A percentile compares a stretch with the other conserved stretches of the same genome.
These are phyloP conservation scores for Chlorella sp. DNA, from an alignment of 139 green algal species.

Conservation along the genomic window DNA sequence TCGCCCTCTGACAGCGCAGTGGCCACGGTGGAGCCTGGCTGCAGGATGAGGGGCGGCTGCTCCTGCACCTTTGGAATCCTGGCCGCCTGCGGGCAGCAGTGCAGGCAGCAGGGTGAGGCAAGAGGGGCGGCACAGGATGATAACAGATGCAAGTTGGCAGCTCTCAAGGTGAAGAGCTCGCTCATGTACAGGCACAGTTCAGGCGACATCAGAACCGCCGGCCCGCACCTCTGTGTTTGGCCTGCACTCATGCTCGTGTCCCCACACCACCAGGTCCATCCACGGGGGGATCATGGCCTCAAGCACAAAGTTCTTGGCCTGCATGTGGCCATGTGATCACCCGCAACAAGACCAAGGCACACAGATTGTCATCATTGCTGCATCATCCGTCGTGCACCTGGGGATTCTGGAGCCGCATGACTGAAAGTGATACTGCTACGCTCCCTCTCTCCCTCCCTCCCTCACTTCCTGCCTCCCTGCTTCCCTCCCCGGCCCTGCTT, in stretches of 20 bases:
- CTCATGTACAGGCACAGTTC: too few species aligned
- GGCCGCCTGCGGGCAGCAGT: too few species aligned
- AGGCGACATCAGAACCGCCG: not conserved
- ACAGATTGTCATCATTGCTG: too few species aligned
- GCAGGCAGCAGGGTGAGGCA: not conserved
- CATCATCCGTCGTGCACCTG: too few species aligned
- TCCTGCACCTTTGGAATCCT: too few species aligned
- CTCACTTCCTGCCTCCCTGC: not conserved
- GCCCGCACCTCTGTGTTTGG: conserved; percentile 49
- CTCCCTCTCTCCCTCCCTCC: not conserved
- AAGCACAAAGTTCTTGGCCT: conserved; percentile 40
- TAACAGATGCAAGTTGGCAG: not conserved
- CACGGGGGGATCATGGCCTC: conserved; percentile 79
- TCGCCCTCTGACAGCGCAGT: conserved; percentile 81
- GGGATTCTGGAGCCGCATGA: too few species aligned
- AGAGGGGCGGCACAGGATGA: not conserved
- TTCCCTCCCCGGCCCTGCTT: not conserved
- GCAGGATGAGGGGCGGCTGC: conserved; percentile 34
- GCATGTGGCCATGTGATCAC: too few species aligned
- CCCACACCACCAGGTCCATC: conserved; percentile 96
- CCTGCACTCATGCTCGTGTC: conserved; percentile 97
- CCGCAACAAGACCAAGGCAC: too few species aligned
- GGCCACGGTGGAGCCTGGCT: conserved; percentile 87
- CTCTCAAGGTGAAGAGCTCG: not conserved
- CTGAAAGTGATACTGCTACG: too few species aligned